These are phyloP conservation scores for Pyrrhoderma noxium DNA, from an alignment of 1,284 basidiomycete genomes.

Conservation along the genomic window DNA sequence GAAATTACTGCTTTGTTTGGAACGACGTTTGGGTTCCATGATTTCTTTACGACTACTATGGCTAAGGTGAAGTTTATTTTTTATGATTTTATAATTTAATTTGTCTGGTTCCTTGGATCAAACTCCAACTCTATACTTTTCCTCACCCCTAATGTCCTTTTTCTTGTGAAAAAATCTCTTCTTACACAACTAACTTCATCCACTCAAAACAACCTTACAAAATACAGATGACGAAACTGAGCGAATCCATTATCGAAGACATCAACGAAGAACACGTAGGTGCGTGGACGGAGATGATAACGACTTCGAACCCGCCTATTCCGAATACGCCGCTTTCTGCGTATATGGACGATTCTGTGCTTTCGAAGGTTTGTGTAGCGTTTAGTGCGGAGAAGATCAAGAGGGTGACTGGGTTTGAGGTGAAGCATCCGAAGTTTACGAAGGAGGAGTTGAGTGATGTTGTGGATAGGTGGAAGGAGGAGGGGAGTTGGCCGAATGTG, in stretches of 20 bases:
- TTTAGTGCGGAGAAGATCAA: slow-evolving; percentile 69
- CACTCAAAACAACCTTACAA: neutral
- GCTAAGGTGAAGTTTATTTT: slow-evolving; percentile 45
- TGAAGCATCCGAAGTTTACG: slow-evolving; percentile 57
- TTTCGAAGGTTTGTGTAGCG: slow-evolving; percentile 59
- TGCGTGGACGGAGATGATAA: slow-evolving; percentile 81
- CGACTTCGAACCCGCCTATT: slow-evolving; percentile 66
- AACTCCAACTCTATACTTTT: neutral
- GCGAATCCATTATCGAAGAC: slow-evolving; percentile 67
- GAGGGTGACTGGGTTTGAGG: slow-evolving; percentile 53
- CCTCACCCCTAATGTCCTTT: neutral
- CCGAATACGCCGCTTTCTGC: slow-evolving; percentile 71
- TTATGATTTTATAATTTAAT: neutral
- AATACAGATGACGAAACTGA: slow-evolving; percentile 41
- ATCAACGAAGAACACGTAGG: slow-evolving; percentile 85
- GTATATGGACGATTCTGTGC: slow-evolving; percentile 72
- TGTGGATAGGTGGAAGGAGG: slow-evolving; percentile 72
- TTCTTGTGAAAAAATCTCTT: neutral
- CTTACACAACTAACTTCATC: neutral
- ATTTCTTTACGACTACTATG: slow-evolving; percentile 59
- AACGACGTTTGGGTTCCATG: slow-evolving; percentile 82
- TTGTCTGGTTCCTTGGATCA: neutral
- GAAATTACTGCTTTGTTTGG: slow-evolving; percentile 71
- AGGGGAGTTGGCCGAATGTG: slow-evolving; percentile 63
- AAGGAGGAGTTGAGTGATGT: slow-evolving; percentile 63